These are phyloP conservation scores for Penicillium sp. DNA, from an alignment of 2,329 filamentous ascomycete species.

Conservation along the genomic window DNA sequence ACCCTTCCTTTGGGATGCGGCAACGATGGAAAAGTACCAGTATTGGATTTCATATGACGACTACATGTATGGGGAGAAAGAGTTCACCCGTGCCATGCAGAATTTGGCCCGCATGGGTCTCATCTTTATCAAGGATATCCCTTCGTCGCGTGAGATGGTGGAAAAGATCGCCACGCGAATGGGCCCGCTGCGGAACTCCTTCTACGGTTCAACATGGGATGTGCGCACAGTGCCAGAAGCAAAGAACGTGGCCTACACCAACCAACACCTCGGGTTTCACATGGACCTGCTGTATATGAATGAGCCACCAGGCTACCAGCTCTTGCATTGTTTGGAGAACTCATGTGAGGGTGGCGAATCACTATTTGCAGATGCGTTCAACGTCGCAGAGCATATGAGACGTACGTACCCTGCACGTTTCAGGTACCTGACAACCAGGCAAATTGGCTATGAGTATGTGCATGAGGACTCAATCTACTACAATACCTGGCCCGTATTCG, in stretches of 20 bases:
- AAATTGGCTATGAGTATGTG: constrained; percentile 62
- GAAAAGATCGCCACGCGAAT: constrained; percentile 65
- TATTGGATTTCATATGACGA: constrained; percentile 62
- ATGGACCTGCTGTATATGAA: constrained; percentile 88
- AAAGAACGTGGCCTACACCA: constrained; percentile 90
- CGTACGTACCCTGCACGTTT: constrained; percentile 11
- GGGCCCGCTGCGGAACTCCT: constrained; percentile 74
- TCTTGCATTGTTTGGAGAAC: constrained; percentile 85
- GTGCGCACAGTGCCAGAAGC: constrained; percentile 75
- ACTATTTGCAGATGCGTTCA: constrained; percentile 73
- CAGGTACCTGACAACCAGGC: constrained; percentile 39
- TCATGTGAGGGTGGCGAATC: constrained; percentile 75
- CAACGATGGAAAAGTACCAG: constrained; percentile 42
- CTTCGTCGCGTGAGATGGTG: constrained; percentile 61
- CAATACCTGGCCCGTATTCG: constrained; percentile 53
- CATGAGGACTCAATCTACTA: constrained; percentile 61
- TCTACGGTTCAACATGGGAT: constrained; percentile 89
- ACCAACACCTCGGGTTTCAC: constrained; percentile 74
- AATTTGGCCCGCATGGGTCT: constrained; percentile 65
- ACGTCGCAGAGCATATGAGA: constrained; percentile 46
- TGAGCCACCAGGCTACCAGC: constrained; percentile 72
- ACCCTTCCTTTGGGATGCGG: constrained; percentile 35
- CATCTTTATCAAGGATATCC: constrained; percentile 70
- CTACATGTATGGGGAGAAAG: constrained; percentile 59
- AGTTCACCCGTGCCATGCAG: constrained; percentile 58